Base-by-base conservation (phyloP, 345 rosid species). In the Erysimum cheiranthoides region DNA sequence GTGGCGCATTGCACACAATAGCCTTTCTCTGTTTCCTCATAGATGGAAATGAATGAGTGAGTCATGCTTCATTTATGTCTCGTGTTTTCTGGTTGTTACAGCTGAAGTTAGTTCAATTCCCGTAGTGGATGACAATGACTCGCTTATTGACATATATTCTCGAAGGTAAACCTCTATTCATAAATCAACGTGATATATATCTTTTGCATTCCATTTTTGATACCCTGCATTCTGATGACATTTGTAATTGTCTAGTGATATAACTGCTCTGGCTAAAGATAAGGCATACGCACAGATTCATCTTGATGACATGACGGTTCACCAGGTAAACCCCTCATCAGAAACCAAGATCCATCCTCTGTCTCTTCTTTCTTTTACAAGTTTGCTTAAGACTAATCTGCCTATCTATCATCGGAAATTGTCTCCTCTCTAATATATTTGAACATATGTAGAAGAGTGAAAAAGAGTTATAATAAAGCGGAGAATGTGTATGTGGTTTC, bases 21-120 rank as follows among this genome's bases (percentile, higher is more conserved):
- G 32, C 56, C 47, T 36, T 57, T 47, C 28, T 21, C 28, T 13
- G 28, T 17, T 34, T 64, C 21, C 21, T 60, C 31, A 10, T 28
- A 25, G 13, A 16, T 45, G 49, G 40, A 70, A 18, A 56, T 54
- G 66, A 17, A 49, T 11, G 56, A 47, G 38, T 18, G 35, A 32
- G 34, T 63, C 5, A 1, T 40, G 71, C 6, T 70, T 50, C 63
- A 43, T 45, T 13, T 30, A 49, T 47, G 51, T 72, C 40, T 67
- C 21, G 25, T 73, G 45, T 56, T 61, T 49, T 43, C 36, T 78
- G 51, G 28, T 35, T 27, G 54, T 70, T 83, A 79, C 90, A 96
- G 99, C 96, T 66, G 84, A 85, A 73, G 95, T 96, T 51, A 96
- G 98, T 84, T 93, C 99, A 5, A 85, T 96, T 81, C 99, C 96